These are phyloP conservation scores for Ganoderma lucidum DNA, from an alignment of 1,284 basidiomycete species.

Conservation along the genomic window DNA sequence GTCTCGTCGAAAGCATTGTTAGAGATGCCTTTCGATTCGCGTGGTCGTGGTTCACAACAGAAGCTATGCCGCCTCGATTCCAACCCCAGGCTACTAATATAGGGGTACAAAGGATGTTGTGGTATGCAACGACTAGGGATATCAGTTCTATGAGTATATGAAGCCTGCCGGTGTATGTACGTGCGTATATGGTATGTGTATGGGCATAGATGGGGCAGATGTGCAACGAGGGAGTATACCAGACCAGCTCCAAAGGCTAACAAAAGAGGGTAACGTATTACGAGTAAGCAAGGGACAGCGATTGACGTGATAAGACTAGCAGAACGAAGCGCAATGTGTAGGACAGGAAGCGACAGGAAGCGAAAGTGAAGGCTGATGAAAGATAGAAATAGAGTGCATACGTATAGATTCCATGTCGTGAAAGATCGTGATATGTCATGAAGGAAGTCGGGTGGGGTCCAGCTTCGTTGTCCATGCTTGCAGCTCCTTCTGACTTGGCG, in stretches of 20 bases:
- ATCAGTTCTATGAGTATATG: constrained; percentile 39
- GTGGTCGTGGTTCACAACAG: constrained; percentile 16
- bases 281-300: constrained; percentile 29
- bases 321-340: constrained; percentile 12
- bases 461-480: constrained; percentile 84
- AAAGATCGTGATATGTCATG: constrained; percentile 32
- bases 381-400: constrained; percentile 19
- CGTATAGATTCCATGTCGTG: constrained; percentile 15
- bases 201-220: constrained; percentile 31
- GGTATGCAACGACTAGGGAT: constrained; percentile 39
- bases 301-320: constrained; percentile 19
- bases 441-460: constrained; percentile 71
- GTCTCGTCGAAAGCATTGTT: not conserved
- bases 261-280: constrained; percentile 15
- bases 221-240: constrained; percentile 22
- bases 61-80: constrained; percentile 23
- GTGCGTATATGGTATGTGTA: constrained; percentile 31
- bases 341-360: constrained; percentile 9
- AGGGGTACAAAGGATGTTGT: constrained; percentile 31
- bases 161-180: constrained; percentile 20
- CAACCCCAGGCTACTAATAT: constrained; percentile 34
- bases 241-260: constrained; percentile 17
- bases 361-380: constrained; percentile 2
- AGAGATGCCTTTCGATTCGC: not conserved
- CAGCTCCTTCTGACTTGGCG: constrained; percentile 81